Evolutionary conservation across 768 basidiomycete genomes (phyloP).

Genomic region (Chalciporus sphaerocephalus): DNA sequence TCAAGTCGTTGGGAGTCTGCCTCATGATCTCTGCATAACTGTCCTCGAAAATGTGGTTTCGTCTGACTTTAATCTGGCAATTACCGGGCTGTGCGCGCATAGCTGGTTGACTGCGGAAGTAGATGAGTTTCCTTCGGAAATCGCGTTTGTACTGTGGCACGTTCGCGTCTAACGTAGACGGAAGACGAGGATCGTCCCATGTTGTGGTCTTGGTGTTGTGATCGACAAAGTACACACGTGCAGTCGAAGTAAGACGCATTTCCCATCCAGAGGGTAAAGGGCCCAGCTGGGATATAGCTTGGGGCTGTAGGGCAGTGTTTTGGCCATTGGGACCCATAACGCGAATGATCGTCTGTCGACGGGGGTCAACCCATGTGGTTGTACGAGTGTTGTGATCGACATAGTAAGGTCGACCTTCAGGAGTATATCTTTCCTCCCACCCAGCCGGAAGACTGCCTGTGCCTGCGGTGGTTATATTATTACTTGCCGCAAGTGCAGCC

Average conservation of each 20-base stretch:
- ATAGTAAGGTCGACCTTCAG: constrained; percentile 97
- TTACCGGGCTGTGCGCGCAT: constrained; percentile 98
- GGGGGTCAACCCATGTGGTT: constrained; percentile 99
- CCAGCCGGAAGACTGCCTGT: constrained; percentile 89
- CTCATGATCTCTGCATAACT: constrained; percentile 99
- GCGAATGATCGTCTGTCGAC: constrained; percentile 92
- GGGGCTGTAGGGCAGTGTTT: constrained; percentile 83
- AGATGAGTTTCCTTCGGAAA: constrained; percentile 98
- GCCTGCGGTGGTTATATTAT: constrained; percentile 62
- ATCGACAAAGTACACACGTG: constrained; percentile 98
- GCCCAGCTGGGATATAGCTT: constrained; percentile 94
- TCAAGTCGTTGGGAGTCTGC: constrained; percentile 95
- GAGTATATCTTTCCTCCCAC: constrained; percentile 99
- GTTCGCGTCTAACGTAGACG: constrained; percentile 91
- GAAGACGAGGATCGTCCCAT: constrained; percentile 97
- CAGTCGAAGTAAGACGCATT: constrained; percentile 97
- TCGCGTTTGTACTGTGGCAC: constrained; percentile 99
- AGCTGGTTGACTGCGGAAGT: constrained; percentile 98
- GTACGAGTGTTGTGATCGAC: constrained; percentile 99
- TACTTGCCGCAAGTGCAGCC: constrained; percentile 48
- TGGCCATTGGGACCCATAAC: constrained; percentile 94
- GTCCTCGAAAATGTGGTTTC: constrained; percentile 99
- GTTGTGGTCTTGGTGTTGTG: constrained; percentile 99
- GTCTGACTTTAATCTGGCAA: constrained; percentile 96
- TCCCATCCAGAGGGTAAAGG: constrained; percentile 99